Evolutionary conservation across 75 land plant genomes (phyloP), one percentile per base, ranked within the genome.

Genomic region (Pinus albicaulis): DNA sequence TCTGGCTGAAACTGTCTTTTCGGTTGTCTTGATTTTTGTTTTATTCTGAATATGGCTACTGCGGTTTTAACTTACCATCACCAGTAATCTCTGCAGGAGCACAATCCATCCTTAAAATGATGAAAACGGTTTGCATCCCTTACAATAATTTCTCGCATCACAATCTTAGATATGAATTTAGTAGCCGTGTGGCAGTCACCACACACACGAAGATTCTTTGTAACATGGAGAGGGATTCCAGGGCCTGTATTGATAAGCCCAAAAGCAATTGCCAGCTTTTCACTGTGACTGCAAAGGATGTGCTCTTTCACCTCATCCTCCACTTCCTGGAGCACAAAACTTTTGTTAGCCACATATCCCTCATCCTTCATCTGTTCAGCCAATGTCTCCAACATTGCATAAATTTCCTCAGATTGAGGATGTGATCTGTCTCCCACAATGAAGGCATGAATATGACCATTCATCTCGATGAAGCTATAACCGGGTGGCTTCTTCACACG

Each of bases 51-150:
- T 7, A 44, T 44, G 53, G 63, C 80, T 28, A 28, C 79, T 77
- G 83, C 87, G 87, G 7, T 81, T 92, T 59, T 92, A 92, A 38
- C 61, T 20, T 20, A 59, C 10, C 61, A 59, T 59, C 61, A 59
- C 61, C n/a, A 59, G n/a, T 59, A 59, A 59, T 59, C 61, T 20
- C 23, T 59, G 10, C 61, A 59, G 5, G 61, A 59, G n/a, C 61
- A 59, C 23, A 59, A 59, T 19, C 61, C 61, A 59, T 59, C 22
- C 23, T 59, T 22, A 59, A 59, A 59, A 23, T 59, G n/a, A 59
- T 59, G 61, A 19, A 19, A 59, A 94, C n/a, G 20, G 61, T 22
- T 59, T 5, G 20, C 61, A 59, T 59, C 61, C 23, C 61, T 59
- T 59, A 59, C 61, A 59, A 19, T 59, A 23, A 59, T 59, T 22